phyloP scores from a whole-genome alignment of 257 asterid species.

The Nicotiana tomentosiformis region DNA sequence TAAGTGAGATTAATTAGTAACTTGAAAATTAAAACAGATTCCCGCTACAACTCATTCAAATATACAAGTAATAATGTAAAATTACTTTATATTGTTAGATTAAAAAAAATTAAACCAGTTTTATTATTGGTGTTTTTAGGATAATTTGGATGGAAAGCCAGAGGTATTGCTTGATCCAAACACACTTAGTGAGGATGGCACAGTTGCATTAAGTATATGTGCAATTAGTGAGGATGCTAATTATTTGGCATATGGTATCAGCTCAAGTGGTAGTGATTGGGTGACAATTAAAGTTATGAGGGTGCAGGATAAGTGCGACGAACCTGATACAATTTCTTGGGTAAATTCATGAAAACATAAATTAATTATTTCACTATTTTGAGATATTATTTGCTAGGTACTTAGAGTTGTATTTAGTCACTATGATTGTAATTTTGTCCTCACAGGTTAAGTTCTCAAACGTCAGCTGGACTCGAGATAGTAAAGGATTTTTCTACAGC shows the following conservation, averaged over 20 bases:
- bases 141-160: conserved; percentile 66
- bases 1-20: too few species aligned
- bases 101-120: too few species aligned
- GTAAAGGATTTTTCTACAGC: conserved; percentile 88
- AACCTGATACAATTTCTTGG: conserved; percentile 78
- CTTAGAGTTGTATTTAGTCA: neutral
- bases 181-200: conserved; percentile 76
- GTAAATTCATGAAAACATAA: conserved; percentile 21
- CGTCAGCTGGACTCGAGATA: conserved; percentile 80
- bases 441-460: conserved; percentile 75
- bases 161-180: conserved; percentile 92
- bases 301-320: conserved; percentile 50
- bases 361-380: neutral
- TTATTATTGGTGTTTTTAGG: conserved; percentile 30
- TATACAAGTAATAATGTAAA: too few species aligned
- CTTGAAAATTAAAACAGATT: too few species aligned
- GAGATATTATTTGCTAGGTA: neutral
- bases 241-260: conserved; percentile 71
- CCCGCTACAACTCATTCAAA: too few species aligned
- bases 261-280: conserved; percentile 97
- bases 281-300: conserved; percentile 72
- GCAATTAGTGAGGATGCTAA: conserved; percentile 83
- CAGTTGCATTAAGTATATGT: conserved; percentile 53
- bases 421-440: neutral
- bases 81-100: too few species aligned